Conservation (phyloP, 352 stramenopile species). For the Phytophthora macrochlamydospora region DNA sequence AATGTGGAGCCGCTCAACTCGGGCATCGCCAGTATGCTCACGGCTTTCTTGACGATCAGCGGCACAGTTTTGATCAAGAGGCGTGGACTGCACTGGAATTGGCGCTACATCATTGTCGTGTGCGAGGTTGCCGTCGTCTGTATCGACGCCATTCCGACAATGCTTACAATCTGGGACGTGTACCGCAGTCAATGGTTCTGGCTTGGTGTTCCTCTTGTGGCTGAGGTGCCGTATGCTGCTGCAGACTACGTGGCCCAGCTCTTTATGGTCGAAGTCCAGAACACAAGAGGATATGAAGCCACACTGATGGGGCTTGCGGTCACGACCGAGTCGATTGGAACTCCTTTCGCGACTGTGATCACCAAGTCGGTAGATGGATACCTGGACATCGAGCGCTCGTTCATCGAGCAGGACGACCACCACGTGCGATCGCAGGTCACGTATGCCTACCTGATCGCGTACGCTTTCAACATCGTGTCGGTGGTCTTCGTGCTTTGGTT, state of each 20-base stretch:
- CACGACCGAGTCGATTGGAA: constrained; percentile 38
- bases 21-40: constrained; percentile 49
- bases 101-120: constrained; percentile 45
- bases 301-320: constrained; percentile 45
- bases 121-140: constrained; percentile 45
- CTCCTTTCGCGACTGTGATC: constrained; percentile 52
- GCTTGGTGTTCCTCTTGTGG: constrained; percentile 52
- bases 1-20: constrained; percentile 62
- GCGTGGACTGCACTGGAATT: constrained; percentile 58
- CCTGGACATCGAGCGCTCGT: constrained; percentile 49
- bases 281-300: constrained; percentile 49
- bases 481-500: constrained; percentile 46
- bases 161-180: constrained; percentile 66
- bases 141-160: constrained; percentile 45
- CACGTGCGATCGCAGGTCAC: constrained; percentile 53
- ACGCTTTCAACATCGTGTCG: constrained; percentile 51
- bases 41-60: constrained; percentile 36
- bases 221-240: constrained; percentile 37
- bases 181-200: constrained; percentile 65
- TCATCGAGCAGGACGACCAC: constrained; percentile 36
- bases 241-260: constrained; percentile 40
- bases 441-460: constrained; percentile 53
- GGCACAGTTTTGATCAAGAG: constrained; percentile 40
- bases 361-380: constrained; percentile 57
- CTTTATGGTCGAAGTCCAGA: constrained; percentile 52